Evolutionary conservation across 768 basidiomycete genomes (phyloP), one percentile per base, ranked within the genome.

Genomic region (Boletales sp.): DNA sequence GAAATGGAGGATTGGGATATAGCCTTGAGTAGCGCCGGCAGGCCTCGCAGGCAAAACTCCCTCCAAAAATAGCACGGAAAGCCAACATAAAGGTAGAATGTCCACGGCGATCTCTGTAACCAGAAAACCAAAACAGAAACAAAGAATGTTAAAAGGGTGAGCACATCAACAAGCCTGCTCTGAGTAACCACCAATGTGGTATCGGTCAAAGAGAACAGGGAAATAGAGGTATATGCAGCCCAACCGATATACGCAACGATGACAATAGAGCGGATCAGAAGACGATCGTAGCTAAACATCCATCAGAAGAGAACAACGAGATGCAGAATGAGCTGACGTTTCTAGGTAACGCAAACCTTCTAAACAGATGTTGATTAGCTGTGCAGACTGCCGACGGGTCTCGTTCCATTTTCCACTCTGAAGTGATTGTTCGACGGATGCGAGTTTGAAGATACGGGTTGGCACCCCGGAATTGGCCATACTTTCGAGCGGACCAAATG

Each of bases 21-120:
- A 8, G 30, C 48, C 12, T 35, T 48, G 25, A 54, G 21, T 18
- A 64, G 18, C 30, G 49, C 41, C 4, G 64, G 60, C 25, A 44
- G 19, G n/a, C 66, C 69, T 34, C 44, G 54, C n/a, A 58, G n/a
- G 34, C 8, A 58, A 35, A 82, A 80, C 46, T 77, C 79, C 31
- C 74, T 73, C 87, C 87, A 90, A 64, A 92, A 92, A 68, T 81
- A 90, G 31, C 79, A 75, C 0, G 90, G 88, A 54, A 91, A 91
- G 5, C 76, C 62, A 33, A 83, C 75, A 59, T 94, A 94, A 37
- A 88, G 49, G 60, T 86, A 91, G 59, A 89, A 87, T 4, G 82
- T 81, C 77, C 75, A 79, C 0, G 89, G 86, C 0, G 83, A 81
- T 19, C 65, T 70, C 59, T 91, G 87, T n/a, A 83, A 38, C 35